Percentiles rank a stretch among this genome's conserved stretches.
phyloP scores from a whole-genome alignment of 306 rosid genomes.

The Fragaria vesca region DNA sequence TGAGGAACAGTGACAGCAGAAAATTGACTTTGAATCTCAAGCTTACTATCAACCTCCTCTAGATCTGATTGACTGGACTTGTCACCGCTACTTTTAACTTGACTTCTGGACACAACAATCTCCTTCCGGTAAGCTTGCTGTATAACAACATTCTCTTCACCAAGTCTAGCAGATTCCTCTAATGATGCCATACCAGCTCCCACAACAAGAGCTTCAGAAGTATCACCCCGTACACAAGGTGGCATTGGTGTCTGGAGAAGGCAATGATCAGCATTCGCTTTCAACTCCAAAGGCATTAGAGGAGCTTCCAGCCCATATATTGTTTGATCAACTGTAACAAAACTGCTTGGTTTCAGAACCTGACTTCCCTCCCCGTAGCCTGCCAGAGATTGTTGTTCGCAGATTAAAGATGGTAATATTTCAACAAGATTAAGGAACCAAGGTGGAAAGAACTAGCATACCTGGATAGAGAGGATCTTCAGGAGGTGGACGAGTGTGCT shows the following conservation, averaged over 20 bases:
- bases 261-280: slow-evolving; percentile 39
- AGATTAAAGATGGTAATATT: not conserved
- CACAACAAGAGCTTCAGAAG: slow-evolving; percentile 39
- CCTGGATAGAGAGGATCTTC: slow-evolving; percentile 50
- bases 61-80: slow-evolving; percentile 43
- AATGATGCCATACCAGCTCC: slow-evolving; percentile 34
- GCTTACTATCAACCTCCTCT: slow-evolving; percentile 37
- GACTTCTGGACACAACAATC: slow-evolving; percentile 41
- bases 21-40: slow-evolving; percentile 41
- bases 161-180: slow-evolving; percentile 27
- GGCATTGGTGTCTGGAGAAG: slow-evolving; percentile 41
- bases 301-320: slow-evolving; percentile 38
- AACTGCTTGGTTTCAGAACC: slow-evolving; percentile 38
- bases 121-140: slow-evolving; percentile 43
- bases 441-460: slow-evolving; percentile 34
- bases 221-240: slow-evolving; percentile 42
- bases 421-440: slow-evolving; percentile 10
- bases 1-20: slow-evolving; percentile 48
- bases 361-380: slow-evolving; percentile 45
- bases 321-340: slow-evolving; percentile 49
- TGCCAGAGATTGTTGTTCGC: slow-evolving; percentile 33
- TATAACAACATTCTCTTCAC: slow-evolving; percentile 33
- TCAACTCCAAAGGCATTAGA: slow-evolving; percentile 39
- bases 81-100: slow-evolving; percentile 33
- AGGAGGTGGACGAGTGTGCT: slow-evolving; percentile 36